Evolutionary conservation across 371 early-diverging fungal genomes (phyloP), one percentile per base, ranked within the genome.

Genomic region (Mucor mucedo): DNA sequence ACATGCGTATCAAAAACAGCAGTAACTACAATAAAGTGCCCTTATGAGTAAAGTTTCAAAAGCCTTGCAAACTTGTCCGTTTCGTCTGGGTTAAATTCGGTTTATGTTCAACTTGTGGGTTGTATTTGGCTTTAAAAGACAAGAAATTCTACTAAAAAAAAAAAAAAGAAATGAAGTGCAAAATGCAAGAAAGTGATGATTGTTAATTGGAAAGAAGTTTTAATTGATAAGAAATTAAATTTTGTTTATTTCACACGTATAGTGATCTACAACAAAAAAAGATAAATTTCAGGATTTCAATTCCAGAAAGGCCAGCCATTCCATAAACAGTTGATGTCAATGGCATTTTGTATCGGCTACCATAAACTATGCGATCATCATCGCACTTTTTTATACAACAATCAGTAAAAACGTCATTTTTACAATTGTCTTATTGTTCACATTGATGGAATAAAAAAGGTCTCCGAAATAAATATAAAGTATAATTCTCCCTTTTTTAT

Each of bases 21-120:
- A 62, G 49, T 39, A 62, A 35, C 62, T 62, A 62, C 62, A 62
- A 62, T 62, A 62, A 61, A 62, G 55, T 55, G 62, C 62, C 62
- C 62, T 45, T 62, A 52, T 45, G 52, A 61, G 54, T 53, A 61
- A 53, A 45, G 52, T 13, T 7, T n/a, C 2, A 27, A 16, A 7
- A 47, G 16, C 21, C 21, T 21, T 21, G 7, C 27, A 21, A 47
- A 21, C 7, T 47, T 21, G 27, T 10, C 4, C 4, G 4, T 30
- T 56, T 8, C 0, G 2, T 27, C 27, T 39, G 48, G n/a, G 6
- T 59, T 13, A 9, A 13, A 13, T 2, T 13, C 2, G 13, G 6
- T 50, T 3, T 8, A 8, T 27, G 50, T 59, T 16, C 58, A 58
- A 58, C 35, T 58, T 58, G 58, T 58, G 58, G 58, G 42, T 56